Conservation (phyloP, 2,329 filamentous ascomycete genomes). For the Fusarium sp. region DNA sequence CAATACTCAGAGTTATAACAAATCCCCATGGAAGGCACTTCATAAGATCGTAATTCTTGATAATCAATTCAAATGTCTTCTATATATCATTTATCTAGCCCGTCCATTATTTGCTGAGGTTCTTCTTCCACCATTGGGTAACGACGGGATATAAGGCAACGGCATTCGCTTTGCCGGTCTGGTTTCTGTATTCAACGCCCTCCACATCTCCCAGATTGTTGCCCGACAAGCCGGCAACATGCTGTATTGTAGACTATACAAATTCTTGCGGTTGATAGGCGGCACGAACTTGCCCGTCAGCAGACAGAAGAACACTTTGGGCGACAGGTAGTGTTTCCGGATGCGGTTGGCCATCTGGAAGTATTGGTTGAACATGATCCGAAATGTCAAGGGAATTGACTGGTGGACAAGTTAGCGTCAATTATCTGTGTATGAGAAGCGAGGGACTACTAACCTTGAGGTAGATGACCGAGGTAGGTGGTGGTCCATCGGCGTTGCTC, state of each 20-base stretch:
- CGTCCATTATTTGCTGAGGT: constrained; percentile 49
- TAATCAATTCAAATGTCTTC: constrained; percentile 6
- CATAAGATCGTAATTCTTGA: constrained; percentile 9
- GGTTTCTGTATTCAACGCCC: constrained; percentile 69
- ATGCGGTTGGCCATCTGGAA: constrained; percentile 94
- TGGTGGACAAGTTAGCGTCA: constrained; percentile 53
- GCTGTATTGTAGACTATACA: constrained; percentile 97
- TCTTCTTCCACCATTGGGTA: constrained; percentile 52
- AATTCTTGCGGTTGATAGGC: constrained; percentile 91
- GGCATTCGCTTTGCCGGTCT: constrained; percentile 61
- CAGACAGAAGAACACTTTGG: constrained; percentile 87
- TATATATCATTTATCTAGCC: constrained; percentile 39
- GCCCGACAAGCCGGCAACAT: constrained; percentile 90
- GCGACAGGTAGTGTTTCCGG: constrained; percentile 93
- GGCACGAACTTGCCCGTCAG: constrained; percentile 93
- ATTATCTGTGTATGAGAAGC: neutral
- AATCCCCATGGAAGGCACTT: neutral
- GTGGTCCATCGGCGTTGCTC: constrained; percentile 61
- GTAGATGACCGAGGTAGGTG: constrained; percentile 84
- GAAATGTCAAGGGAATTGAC: constrained; percentile 89
- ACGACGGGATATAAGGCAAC: constrained; percentile 52
- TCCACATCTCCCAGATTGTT: constrained; percentile 89
- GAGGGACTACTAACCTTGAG: constrained; percentile 73
- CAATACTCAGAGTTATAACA: neutral
- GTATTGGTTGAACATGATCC: constrained; percentile 98